These are phyloP conservation scores for Suhomyces maxii DNA, from an alignment of 1,139 yeast species.

Conservation along the genomic window DNA sequence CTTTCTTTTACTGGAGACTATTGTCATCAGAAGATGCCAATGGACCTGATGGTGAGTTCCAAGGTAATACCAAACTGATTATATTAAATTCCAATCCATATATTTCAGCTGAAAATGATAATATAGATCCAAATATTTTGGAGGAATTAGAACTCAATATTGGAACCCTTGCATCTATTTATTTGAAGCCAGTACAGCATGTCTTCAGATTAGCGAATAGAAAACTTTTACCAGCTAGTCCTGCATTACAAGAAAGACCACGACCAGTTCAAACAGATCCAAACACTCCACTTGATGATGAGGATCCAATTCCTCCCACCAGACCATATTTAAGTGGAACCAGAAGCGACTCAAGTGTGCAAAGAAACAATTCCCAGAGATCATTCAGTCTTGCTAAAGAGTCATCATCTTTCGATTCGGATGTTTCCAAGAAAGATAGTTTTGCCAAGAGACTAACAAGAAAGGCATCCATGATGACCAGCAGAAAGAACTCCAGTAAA, in stretches of 20 bases:
- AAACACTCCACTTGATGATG: conserved; percentile 1
- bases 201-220: conserved; percentile 71
- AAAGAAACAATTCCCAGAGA: conserved; percentile 9
- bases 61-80: conserved; percentile 50
- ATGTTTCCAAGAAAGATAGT: conserved; percentile 21
- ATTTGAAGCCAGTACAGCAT: conserved; percentile 76
- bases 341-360: conserved; percentile 5
- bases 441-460: conserved; percentile 32
- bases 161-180: conserved; percentile 81
- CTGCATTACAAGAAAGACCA: conserved; percentile 52
- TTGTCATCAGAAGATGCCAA: conserved; percentile 50
- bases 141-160: conserved; percentile 83
- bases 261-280: background rate
- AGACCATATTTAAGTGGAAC: conserved; percentile 1
- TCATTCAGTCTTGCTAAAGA: conserved; percentile 12
- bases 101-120: conserved; percentile 68
- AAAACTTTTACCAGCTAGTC: conserved; percentile 55
- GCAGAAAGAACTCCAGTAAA: conserved; percentile 15
- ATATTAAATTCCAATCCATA: conserved; percentile 62
- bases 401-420: conserved; percentile 17
- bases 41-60: conserved; percentile 29
- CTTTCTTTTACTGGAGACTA: conserved; percentile 82
- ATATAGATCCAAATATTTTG: conserved; percentile 64
- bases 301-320: conserved; percentile 2
- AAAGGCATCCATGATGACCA: conserved; percentile 33